Evolutionary conservation across 306 rosid genomes (phyloP), one percentile per base, ranked within the genome.

Genomic region (Heteromeles arbutifolia): DNA sequence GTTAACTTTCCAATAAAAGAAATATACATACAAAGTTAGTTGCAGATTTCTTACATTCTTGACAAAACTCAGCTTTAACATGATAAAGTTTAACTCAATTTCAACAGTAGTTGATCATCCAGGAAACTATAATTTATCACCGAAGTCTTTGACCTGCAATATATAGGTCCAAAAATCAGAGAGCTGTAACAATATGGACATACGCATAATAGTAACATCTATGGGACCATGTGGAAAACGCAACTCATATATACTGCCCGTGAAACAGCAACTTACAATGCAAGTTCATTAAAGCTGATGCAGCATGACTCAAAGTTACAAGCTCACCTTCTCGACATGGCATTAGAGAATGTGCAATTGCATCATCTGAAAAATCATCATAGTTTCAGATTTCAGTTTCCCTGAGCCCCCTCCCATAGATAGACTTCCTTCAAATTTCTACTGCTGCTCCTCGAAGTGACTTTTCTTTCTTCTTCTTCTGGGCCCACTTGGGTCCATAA

Each of bases 401-500:
- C 53, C 14, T 45, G 53, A 1, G 18, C 53, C 53, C 75, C 53
- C 53, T 54, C 67, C 77, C 65, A 75, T 44, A 54, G 69, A 70
- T 13, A 77, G 73, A 79, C 65, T 56, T 74, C 72, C 71, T 22
- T 74, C 73, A 78, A 85, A 76, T 61, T 63, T 82, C 69, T 50
- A 79, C 83, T 31, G 85, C 83, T 78, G 45, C 81, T 39, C 50
- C 70, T 54, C 22, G 12, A 29, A 39, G 61, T 69, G 79, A 69
- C 70, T 52, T 83, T 76, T 79, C 66, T 78, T 50, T 59, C 83
- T 81, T 88, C 72, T 86, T 90, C 87, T 90, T 96, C 82, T 90
- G 87, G 45, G 99, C 92, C 97, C 99, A 92, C 74, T 78, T 82
- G 66, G 98, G 99, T 84, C 98, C 99, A 74, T 90, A 96, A 74